Conservation (phyloP, 2,329 filamentous ascomycete species). For the Colletotrichum musae region DNA sequence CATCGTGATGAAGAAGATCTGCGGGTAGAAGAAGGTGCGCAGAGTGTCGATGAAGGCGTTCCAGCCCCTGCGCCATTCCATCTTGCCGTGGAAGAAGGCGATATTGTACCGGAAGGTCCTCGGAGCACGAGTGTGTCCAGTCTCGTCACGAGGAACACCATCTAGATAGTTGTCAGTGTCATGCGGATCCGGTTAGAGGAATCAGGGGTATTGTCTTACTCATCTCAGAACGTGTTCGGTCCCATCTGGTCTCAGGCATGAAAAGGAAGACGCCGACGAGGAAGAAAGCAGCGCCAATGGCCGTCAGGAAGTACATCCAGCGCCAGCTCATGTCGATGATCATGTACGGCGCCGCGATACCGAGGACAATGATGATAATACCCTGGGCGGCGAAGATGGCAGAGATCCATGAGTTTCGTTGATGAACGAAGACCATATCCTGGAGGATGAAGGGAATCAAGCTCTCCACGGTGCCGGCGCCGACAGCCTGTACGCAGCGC, state of each 20-base stretch:
- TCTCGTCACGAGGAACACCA: conserved; percentile 42
- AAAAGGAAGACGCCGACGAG: conserved; percentile 49
- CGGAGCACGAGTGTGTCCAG: conserved; percentile 3
- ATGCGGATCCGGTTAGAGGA: neutral
- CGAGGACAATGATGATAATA: conserved; percentile 47
- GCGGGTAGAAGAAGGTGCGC: conserved; percentile 51
- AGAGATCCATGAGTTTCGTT: conserved; percentile 52
- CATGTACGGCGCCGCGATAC: conserved; percentile 48
- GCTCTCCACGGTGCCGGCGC: conserved; percentile 52
- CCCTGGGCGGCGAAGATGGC: conserved; percentile 48
- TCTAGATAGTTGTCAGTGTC: conserved; percentile 32
- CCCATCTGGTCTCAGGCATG: conserved; percentile 54
- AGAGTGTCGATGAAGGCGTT: conserved; percentile 47
- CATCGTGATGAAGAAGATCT: conserved; percentile 51
- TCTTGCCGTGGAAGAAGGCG: conserved; percentile 48
- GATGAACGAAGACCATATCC: conserved; percentile 56
- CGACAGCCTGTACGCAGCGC: conserved; percentile 51
- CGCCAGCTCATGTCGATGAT: conserved; percentile 51
- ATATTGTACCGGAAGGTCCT: conserved; percentile 50
- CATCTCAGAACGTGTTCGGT: conserved; percentile 48
- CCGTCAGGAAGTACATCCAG: conserved; percentile 52
- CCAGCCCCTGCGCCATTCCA: conserved; percentile 46
- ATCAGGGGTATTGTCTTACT: conserved; percentile 30
- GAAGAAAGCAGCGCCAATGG: conserved; percentile 45
- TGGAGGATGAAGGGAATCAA: conserved; percentile 55